Evolutionary conservation across 2,329 filamentous ascomycete species (phyloP), one percentile per base, ranked within the genome.

Genomic region (Coleophoma eucalyptorum): DNA sequence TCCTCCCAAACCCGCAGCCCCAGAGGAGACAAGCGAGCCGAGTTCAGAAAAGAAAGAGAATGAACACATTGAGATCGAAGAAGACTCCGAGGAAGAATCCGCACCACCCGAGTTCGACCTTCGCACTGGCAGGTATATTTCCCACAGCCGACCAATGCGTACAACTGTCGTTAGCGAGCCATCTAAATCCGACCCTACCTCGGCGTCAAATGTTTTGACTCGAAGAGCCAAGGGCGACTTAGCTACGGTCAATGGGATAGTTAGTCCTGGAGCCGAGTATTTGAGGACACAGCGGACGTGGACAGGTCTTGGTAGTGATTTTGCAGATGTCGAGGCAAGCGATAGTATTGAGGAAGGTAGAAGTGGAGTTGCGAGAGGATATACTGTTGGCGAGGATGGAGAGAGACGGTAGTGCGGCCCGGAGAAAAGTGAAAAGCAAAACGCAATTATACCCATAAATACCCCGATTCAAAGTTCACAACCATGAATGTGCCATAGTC

Each of bases 221-320:
- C 84, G 82, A 65, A 76, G 84, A 59, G 60, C 67, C 5, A 85
- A 83, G 49, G 84, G 86, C 3, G 87, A 96, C 57, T 59, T 97
- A 16, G 87, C 90, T 0, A 84, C 85, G 43, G 83, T 97, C 58
- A 93, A 92, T 47, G 90, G 91, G 6, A 81, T 93, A 0, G 77
- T 87, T n/a, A 97, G 93, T 43, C 94, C 94, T 0, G 94, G 90
- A 0, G 94, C 94, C 0, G 90, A 97, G 67, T 97, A 82, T 60
- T 72, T 99, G 55, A 81, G 86, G 32, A 88, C 86, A 3, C 82
- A 92, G 62, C 75, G 94, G 50, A 96, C 90, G 4, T 99, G 94
- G 94, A 87, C 87, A 63, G 94, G 94, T 0, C 71, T 99, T 20
- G 94, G 94, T 0, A 96, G 83, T 55, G 94, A 99, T 66, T 95